Conservation (phyloP, 306 rosid species). For the Phaseolus lunatus region DNA sequence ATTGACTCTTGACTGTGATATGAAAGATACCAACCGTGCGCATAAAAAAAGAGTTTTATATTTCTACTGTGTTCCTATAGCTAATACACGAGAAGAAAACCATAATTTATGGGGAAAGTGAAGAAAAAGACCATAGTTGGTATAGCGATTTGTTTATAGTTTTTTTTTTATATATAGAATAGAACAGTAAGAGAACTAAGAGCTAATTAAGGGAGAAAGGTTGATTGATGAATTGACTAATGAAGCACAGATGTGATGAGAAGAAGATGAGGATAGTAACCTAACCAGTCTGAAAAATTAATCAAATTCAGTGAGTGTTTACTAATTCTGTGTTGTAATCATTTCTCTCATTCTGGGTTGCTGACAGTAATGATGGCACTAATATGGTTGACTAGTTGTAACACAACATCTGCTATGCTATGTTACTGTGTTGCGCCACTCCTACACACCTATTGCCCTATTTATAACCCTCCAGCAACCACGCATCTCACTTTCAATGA, state of each 20-base stretch:
- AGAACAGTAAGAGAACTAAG: background rate
- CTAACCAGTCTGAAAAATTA: background rate
- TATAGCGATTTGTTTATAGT: too few species aligned
- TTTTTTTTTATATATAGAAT: background rate
- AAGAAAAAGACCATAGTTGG: background rate
- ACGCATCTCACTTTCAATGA: constrained; percentile 42
- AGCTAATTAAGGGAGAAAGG: background rate
- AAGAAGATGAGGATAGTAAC: background rate
- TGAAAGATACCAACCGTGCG: too few species aligned
- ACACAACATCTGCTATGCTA: constrained; percentile 1
- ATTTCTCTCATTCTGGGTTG: constrained; percentile 33
- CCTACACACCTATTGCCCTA: constrained; percentile 12
- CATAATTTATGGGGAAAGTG: background rate
- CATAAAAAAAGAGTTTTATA: too few species aligned
- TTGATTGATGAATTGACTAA: background rate
- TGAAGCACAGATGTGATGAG: background rate
- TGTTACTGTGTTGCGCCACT: background rate
- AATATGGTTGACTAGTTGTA: constrained; percentile 16
- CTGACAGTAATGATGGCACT: constrained; percentile 42
- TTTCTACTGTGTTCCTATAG: too few species aligned
- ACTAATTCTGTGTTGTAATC: constrained; percentile 4
- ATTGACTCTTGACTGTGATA: background rate
- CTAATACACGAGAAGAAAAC: background rate
- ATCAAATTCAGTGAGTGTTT: background rate
- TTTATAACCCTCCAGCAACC: constrained; percentile 59